Conservation (phyloP, 345 rosid species). For the Stellera chamaejasme region DNA sequence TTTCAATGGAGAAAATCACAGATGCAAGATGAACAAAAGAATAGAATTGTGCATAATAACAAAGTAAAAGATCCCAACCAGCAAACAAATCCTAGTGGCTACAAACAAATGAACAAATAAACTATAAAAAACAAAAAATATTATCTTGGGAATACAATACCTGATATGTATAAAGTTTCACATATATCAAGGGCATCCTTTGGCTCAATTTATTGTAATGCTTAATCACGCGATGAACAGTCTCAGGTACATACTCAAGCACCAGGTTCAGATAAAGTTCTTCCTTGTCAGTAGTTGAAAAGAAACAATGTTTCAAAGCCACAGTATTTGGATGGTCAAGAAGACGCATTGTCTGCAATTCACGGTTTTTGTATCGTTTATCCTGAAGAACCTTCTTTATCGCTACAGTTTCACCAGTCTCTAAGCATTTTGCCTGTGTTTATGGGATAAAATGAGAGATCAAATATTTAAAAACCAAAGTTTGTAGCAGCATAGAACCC, state of each 20-base stretch:
- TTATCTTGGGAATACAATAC: slow-evolving; percentile 22
- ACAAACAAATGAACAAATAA: background rate
- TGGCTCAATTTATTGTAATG: slow-evolving; percentile 89
- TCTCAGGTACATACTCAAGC: slow-evolving; percentile 95
- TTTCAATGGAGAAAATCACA: background rate
- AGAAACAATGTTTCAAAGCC: slow-evolving; percentile 89
- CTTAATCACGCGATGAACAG: slow-evolving; percentile 84
- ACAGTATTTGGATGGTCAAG: slow-evolving; percentile 95
- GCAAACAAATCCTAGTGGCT: too few relatives aligned
- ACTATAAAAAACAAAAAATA: background rate
- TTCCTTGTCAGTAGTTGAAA: slow-evolving; percentile 91
- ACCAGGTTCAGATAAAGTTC: slow-evolving; percentile 96
- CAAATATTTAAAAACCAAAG: background rate
- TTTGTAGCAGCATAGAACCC: background rate
- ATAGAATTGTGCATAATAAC: background rate
- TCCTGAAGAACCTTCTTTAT: slow-evolving; percentile 98
- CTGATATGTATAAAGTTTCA: slow-evolving; percentile 91
- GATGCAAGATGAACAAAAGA: background rate
- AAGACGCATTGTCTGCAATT: slow-evolving; percentile 95
- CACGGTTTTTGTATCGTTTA: slow-evolving; percentile 95
- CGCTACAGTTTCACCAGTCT: slow-evolving; percentile 94
- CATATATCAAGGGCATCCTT: slow-evolving; percentile 86
- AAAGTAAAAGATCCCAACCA: background rate
- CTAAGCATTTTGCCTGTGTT: slow-evolving; percentile 83
- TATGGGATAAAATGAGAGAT: background rate